Evolutionary conservation across 1,284 basidiomycete species (phyloP).

Genomic region (Melampsora occidentalis): DNA sequence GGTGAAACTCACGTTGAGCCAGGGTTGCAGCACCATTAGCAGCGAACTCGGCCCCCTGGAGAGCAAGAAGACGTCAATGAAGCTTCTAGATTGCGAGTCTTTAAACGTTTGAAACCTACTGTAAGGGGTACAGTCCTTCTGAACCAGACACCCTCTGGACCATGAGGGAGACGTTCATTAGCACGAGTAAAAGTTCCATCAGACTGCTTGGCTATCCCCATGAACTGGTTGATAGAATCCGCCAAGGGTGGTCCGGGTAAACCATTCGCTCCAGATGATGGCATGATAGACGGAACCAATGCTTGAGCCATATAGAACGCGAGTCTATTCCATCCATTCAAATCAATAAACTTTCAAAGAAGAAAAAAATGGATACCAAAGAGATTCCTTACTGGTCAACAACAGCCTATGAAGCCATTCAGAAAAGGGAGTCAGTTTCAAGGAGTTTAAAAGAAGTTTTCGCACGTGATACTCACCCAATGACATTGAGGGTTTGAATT

Average conservation of each 20-base stretch:
- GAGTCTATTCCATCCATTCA: background rate
- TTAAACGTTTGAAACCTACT: background rate
- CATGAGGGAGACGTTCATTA: background rate
- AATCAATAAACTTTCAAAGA: background rate
- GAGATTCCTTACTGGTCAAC: background rate
- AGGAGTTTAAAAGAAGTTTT: background rate
- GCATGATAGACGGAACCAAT: background rate
- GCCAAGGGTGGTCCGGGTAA: background rate
- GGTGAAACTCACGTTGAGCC: background rate
- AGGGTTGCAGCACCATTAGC: background rate
- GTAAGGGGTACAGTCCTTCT: slow-evolving; percentile 7
- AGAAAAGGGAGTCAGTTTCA: background rate
- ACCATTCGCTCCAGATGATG: background rate
- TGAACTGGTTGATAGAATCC: slow-evolving; percentile 2
- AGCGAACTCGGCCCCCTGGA: background rate
- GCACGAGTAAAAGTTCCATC: background rate
- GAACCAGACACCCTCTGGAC: slow-evolving; percentile 3
- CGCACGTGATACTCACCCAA: background rate
- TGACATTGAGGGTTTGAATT: slow-evolving; percentile 6
- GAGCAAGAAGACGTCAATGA: no score
- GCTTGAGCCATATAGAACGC: slow-evolving; percentile 3
- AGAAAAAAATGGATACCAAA: background rate
- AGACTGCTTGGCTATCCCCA: background rate
- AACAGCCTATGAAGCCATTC: background rate
- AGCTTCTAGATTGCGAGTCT: no score